phyloP scores from a whole-genome alignment of 768 basidiomycete species.

The Arthromyces matolae region DNA sequence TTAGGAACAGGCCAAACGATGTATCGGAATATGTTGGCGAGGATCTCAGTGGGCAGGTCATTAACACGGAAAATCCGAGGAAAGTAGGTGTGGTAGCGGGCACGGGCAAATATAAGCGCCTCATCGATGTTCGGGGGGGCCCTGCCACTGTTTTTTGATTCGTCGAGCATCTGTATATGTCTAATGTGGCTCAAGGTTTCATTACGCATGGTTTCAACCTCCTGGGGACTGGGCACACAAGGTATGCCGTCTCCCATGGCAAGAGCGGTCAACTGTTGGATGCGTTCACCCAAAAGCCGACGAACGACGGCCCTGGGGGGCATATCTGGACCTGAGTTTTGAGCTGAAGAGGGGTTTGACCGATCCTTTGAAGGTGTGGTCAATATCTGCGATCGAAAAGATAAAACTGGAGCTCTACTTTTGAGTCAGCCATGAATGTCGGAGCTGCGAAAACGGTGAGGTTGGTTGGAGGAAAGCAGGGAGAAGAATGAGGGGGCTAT shows the following conservation, averaged over 20 bases:
- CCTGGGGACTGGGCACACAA: constrained; percentile 14
- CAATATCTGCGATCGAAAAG: too few relatives aligned
- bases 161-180: constrained; percentile 14
- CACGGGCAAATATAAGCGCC: constrained; percentile 29
- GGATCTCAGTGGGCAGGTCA: constrained; percentile 63
- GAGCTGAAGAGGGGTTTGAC: not conserved
- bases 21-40: constrained; percentile 59
- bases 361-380: too few relatives aligned
- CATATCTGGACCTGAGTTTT: not conserved
- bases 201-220: constrained; percentile 10
- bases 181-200: constrained; percentile 17
- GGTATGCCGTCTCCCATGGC: constrained; percentile 18
- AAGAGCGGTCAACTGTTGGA: constrained; percentile 1
- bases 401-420: too few relatives aligned
- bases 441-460: not conserved
- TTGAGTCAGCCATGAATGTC: not conserved
- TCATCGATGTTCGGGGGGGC: constrained; percentile 19
- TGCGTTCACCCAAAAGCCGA: constrained; percentile 1
- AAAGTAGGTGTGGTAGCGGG: constrained; percentile 29
- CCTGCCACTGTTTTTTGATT: constrained; percentile 1
- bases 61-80: constrained; percentile 50
- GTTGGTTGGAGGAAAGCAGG: not conserved
- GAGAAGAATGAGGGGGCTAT: constrained; percentile 1
- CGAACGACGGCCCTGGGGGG: not conserved
- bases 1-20: constrained; percentile 50